These are phyloP conservation scores for Marsdenia floribunda DNA, from an alignment of 257 asterid genomes.

Conservation along the genomic window DNA sequence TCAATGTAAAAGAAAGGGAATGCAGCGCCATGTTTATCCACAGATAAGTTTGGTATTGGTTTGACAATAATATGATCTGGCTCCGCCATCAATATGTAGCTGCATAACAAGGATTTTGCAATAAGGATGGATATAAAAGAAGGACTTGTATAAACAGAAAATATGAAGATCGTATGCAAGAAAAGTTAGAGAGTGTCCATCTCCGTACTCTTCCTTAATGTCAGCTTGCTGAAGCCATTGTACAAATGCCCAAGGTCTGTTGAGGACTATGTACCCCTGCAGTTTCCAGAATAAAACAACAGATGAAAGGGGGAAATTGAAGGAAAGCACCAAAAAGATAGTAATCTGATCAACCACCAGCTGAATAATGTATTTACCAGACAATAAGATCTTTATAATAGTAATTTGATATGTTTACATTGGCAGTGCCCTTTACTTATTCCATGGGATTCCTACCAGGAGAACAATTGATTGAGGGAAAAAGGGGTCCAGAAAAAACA, in stretches of 20 bases:
- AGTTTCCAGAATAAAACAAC: conserved; percentile 21
- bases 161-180: not conserved
- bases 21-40: conserved; percentile 74
- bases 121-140: not conserved
- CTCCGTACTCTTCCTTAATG: conserved; percentile 80
- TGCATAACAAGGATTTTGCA: conserved; percentile 23
- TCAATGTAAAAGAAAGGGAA: conserved; percentile 93
- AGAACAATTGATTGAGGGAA: not conserved
- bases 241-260: conserved; percentile 98
- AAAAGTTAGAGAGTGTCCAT: not conserved
- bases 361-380: not conserved
- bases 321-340: not conserved
- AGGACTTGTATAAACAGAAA: not conserved
- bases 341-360: not conserved
- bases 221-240: conserved; percentile 95
- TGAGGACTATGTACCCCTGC: conserved; percentile 95
- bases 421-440: not conserved
- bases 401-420: not conserved
- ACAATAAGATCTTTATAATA: not conserved
- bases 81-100: conserved; percentile 92
- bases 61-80: conserved; percentile 91
- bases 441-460: not conserved
- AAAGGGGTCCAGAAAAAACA: not conserved
- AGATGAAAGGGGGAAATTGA: conserved; percentile 14
- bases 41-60: conserved; percentile 84